phyloP scores from a whole-genome alignment of 140 eudicot genomes.

The Erigeron philadelphicus region DNA sequence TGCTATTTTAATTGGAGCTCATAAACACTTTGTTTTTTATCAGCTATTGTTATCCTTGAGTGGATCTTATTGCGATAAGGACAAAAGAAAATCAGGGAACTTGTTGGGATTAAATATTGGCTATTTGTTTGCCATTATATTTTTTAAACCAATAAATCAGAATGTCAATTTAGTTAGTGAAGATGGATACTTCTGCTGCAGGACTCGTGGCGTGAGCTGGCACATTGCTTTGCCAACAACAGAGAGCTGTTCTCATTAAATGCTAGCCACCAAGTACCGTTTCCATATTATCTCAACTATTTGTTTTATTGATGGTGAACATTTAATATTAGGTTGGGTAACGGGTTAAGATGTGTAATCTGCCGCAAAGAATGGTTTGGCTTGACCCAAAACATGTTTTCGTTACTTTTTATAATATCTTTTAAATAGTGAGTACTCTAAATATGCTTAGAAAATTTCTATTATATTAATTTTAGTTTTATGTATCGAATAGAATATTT shows the following conservation, averaged over 20 bases:
- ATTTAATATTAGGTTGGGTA: slow-evolving; percentile 2
- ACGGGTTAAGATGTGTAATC: background rate
- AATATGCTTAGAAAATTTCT: background rate
- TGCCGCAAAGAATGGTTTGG: background rate
- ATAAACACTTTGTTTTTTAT: background rate
- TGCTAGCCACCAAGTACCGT: slow-evolving; percentile 63
- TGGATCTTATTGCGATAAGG: background rate
- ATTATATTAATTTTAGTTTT: background rate
- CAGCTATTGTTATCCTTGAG: background rate
- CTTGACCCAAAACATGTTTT: background rate
- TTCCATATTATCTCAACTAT: slow-evolving; percentile 1
- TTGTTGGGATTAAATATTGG: background rate
- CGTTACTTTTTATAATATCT: background rate
- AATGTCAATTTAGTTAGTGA: slow-evolving; percentile 4
- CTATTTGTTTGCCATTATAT: background rate
- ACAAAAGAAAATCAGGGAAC: background rate
- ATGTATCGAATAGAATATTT: background rate
- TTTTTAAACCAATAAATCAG: slow-evolving; percentile 8
- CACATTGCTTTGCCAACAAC: slow-evolving; percentile 58
- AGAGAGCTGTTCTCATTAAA: slow-evolving; percentile 50
- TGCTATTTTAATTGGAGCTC: background rate
- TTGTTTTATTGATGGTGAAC: background rate
- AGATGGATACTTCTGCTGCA: slow-evolving; percentile 34
- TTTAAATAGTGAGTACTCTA: background rate
- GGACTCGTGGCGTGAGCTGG: slow-evolving; percentile 83